Conservation (phyloP, 768 basidiomycete species). For the Phaeotremella fagi region DNA sequence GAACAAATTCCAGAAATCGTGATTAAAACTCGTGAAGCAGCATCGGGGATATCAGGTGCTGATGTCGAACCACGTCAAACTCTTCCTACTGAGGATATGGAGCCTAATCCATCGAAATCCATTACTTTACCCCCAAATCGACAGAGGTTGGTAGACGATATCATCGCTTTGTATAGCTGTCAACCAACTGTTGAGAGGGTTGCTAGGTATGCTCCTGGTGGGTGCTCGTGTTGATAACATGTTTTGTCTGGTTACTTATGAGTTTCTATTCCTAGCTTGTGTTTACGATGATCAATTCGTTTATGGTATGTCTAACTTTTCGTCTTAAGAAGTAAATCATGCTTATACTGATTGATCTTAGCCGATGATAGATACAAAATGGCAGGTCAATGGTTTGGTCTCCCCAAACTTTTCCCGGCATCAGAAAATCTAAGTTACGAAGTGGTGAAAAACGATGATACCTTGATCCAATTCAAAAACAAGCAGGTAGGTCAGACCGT, state of each 20-base stretch:
- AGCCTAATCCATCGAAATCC: constrained; percentile 49
- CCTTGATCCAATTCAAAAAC: constrained; percentile 52
- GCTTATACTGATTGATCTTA: too few relatives aligned
- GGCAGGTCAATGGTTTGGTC: constrained; percentile 52
- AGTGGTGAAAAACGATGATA: constrained; percentile 49
- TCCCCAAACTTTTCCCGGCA: constrained; percentile 50
- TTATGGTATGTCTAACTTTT: too few relatives aligned
- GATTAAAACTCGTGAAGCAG: constrained; percentile 29
- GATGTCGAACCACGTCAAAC: constrained; percentile 51
- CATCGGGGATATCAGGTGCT: constrained; percentile 49
- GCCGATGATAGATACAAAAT: constrained; percentile 50
- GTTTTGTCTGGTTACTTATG: too few relatives aligned
- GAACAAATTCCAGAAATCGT: constrained; percentile 37
- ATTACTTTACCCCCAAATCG: constrained; percentile 50
- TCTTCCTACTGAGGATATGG: constrained; percentile 40
- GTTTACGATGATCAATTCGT: constrained; percentile 49
- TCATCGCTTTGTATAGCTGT: constrained; percentile 51
- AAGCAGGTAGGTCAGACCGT: constrained; percentile 44
- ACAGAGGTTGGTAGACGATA: constrained; percentile 51
- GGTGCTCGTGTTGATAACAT: too few relatives aligned
- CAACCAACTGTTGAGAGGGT: constrained; percentile 51
- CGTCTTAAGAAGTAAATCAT: too few relatives aligned
- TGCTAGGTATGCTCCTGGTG: constrained; percentile 48
- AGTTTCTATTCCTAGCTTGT: constrained; percentile 11
- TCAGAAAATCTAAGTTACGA: constrained; percentile 50